Evolutionary conservation across 345 rosid genomes (phyloP), one percentile per base, ranked within the genome.

Genomic region (Salix purpurea): DNA sequence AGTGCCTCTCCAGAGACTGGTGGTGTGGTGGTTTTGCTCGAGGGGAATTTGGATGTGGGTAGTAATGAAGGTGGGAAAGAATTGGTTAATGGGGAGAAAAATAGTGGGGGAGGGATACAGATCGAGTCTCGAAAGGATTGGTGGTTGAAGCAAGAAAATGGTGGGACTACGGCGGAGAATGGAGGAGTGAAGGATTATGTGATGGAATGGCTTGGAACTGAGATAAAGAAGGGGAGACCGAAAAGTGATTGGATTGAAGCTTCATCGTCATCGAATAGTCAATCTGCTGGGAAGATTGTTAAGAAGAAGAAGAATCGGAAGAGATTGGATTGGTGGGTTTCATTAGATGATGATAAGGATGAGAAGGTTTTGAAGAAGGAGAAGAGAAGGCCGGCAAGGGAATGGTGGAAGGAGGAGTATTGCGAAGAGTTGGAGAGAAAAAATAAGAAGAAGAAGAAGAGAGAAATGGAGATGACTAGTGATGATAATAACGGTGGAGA

Each of bases 361-460:
- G 82, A 54, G 68, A 89, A 80, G 81, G 78, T 72, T 69, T 61
- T 72, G 15, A 90, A 87, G 83, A 88, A 81, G 81, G 92, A 89
- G 78, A 91, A 85, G 87, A 79, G 89, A 73, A 87, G 91, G 85
- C 91, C 85, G 46, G 91, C 96, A 4, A 91, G 99, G 81, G 94
- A 95, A 74, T 95, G 99, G 99, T 95, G 99, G 99, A 93, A 87
- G 74, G 97, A 95, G 76, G 97, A 95, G 88, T 90, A 95, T 21
- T 84, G 94, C 21, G 97, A 92, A 76, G 97, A 92, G 66, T 82
- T 92, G 1, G 89, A 89, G 7, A 89, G 84, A 83, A 91, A 89
- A 79, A 94, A 85, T 74, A 86, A 83, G 79, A 89, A 84, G 44
- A 84, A 91, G 83, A 84, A 85, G 73, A 75, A 76, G 76, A 81